Evolutionary conservation across 2,329 filamentous ascomycete species (phyloP).

Genomic region (Dactylella cylindrospora): DNA sequence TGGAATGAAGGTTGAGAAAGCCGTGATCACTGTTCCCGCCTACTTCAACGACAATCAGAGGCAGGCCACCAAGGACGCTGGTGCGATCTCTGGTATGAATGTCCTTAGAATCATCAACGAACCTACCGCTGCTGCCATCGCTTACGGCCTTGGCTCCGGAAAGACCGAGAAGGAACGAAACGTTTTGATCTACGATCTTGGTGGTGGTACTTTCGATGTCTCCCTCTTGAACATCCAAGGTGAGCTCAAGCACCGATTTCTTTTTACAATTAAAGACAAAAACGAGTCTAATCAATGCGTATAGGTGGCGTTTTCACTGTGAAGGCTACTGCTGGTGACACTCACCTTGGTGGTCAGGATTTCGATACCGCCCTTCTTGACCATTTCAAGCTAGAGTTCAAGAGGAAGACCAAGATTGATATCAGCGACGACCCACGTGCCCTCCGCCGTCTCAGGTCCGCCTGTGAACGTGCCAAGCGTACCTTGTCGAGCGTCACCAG

Average conservation of each 20-base stretch:
- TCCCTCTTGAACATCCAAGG: constrained; percentile 98
- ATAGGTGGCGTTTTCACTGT: constrained; percentile 88
- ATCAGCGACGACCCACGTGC: constrained; percentile 83
- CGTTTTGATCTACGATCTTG: constrained; percentile 98
- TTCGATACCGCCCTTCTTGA: constrained; percentile 96
- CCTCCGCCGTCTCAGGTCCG: constrained; percentile 91
- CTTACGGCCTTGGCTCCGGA: constrained; percentile 93
- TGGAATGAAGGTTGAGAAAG: constrained; percentile 98
- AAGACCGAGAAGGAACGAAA: constrained; percentile 98
- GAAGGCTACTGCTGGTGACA: constrained; percentile 97
- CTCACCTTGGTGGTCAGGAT: constrained; percentile 91
- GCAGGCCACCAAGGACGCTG: constrained; percentile 98
- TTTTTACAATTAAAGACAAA: background rate
- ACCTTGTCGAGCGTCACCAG: constrained; percentile 96
- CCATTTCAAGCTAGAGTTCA: constrained; percentile 95
- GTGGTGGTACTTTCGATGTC: constrained; percentile 99
- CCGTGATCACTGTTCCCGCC: constrained; percentile 96
- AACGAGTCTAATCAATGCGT: background rate
- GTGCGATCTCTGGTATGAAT: constrained; percentile 95
- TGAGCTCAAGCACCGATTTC: constrained; percentile 22
- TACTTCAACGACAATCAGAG: constrained; percentile 99
- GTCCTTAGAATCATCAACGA: constrained; percentile 99
- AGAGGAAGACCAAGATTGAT: constrained; percentile 72
- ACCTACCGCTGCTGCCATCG: constrained; percentile 95
- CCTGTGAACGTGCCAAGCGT: constrained; percentile 99